A percentile compares a stretch with the other conserved stretches of the same genome.
Evolutionary conservation across 116 monocot genomes (phyloP).

Genomic region (Posidonia oceanica): DNA sequence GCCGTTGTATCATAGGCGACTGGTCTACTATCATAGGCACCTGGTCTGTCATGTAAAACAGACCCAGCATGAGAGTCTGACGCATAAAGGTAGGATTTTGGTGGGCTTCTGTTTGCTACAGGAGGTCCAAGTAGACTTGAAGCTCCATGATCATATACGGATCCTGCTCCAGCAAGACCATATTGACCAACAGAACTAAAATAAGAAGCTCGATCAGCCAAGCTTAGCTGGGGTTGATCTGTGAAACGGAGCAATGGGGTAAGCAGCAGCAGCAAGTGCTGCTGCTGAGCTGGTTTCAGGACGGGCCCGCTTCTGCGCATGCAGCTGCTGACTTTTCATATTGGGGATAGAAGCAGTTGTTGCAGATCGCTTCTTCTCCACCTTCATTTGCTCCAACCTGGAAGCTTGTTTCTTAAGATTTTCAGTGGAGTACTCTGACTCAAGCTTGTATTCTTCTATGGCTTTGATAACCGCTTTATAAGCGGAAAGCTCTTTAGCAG

Average conservation of each 20-base stretch:
- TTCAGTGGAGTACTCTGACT: conserved; percentile 22
- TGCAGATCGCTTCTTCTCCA: conserved; percentile 26
- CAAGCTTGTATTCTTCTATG: conserved; percentile 44
- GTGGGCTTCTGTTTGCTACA: conserved; percentile 16
- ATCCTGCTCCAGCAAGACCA: conserved; percentile 14
- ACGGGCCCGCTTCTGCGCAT: conserved; percentile 29
- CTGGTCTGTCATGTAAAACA: conserved; percentile 14
- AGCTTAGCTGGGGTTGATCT: conserved; percentile 11
- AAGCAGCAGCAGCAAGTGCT: conserved; percentile 11
- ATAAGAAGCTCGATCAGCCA: conserved; percentile 24
- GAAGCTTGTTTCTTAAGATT: conserved; percentile 24
- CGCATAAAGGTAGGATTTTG: conserved; percentile 18
- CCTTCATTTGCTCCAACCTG: conserved; percentile 30
- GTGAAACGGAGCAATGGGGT: conserved; percentile 7
- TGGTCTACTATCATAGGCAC: conserved; percentile 7
- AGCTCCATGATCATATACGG: conserved; percentile 19
- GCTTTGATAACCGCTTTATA: conserved; percentile 35
- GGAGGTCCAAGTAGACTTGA: conserved; percentile 11
- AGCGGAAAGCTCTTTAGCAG: conserved; percentile 37
- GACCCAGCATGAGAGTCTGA: conserved; percentile 21
- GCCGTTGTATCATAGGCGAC: conserved; percentile 3
- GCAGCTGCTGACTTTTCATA: conserved; percentile 20
- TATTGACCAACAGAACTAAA: conserved; percentile 27
- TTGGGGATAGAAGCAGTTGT: conserved; percentile 14
- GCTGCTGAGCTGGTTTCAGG: conserved; percentile 7